Evolutionary conservation across 805 yeast species (phyloP).

Genomic region (Yamadazyma nakazawae): DNA sequence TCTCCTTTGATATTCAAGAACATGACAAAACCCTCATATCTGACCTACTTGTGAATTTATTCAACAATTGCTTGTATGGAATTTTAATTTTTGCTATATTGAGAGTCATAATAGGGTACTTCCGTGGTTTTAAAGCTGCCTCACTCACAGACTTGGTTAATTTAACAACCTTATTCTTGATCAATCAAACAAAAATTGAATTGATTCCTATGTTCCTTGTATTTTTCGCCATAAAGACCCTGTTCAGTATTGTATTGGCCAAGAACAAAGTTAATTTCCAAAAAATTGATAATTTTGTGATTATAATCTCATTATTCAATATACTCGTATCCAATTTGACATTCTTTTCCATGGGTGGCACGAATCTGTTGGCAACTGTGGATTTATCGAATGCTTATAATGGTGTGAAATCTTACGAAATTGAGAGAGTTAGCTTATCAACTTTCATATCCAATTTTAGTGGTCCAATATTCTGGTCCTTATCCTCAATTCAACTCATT

Average conservation of each 20-base stretch:
- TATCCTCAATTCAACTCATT: conserved; percentile 41
- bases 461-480: conserved; percentile 80
- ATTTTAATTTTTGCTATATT: conserved; percentile 27
- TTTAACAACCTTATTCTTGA: conserved; percentile 39
- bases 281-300: conserved; percentile 16
- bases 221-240: conserved; percentile 27
- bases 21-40: conserved; percentile 9
- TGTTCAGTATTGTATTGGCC: conserved; percentile 6
- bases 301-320: conserved; percentile 30
- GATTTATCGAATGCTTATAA: conserved; percentile 91
- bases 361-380: conserved; percentile 88
- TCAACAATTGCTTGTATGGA: conserved; percentile 23
- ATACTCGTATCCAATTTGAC: conserved; percentile 68
- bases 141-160: conserved; percentile 33
- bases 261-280: conserved; percentile 6
- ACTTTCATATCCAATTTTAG: conserved; percentile 84
- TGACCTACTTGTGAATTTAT: conserved; percentile 19
- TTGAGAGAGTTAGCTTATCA: conserved; percentile 67
- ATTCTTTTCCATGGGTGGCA: conserved; percentile 85
- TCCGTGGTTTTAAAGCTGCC: conserved; percentile 23
- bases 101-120: conserved; percentile 25
- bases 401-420: conserved; percentile 71
- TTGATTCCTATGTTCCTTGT: conserved; percentile 54
- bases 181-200: conserved; percentile 53
- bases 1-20: conserved; percentile 22